A percentile compares a stretch with the other conserved stretches of the same genome.
Conservation (phyloP, 2,329 filamentous ascomycete species). For the Ophiocordyceps camponoti-saundersi region DNA sequence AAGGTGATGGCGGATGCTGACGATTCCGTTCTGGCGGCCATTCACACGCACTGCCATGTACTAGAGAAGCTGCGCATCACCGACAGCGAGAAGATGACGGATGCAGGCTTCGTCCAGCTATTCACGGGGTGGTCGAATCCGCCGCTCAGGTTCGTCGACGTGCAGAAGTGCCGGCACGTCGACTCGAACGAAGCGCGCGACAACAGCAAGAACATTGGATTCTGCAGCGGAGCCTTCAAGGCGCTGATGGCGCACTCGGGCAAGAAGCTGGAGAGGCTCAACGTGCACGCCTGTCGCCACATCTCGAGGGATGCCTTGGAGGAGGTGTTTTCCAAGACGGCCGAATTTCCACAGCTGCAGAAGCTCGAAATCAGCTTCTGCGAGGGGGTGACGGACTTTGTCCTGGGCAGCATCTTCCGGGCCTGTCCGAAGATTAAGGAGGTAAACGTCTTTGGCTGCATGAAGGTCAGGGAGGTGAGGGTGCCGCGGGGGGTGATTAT, state of each 20-base stretch:
- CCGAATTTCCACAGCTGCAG: constrained; percentile 47
- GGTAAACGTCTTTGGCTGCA: constrained; percentile 48
- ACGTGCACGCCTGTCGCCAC: constrained; percentile 73
- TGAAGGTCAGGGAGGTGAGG: constrained; percentile 37
- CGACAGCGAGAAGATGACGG: constrained; percentile 59
- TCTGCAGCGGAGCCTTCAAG: constrained; percentile 59
- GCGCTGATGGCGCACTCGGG: constrained; percentile 79
- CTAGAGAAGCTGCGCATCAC: constrained; percentile 68
- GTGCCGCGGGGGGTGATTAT: constrained; percentile 39
- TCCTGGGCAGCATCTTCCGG: constrained; percentile 46
- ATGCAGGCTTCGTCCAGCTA: constrained; percentile 53
- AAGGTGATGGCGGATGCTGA: constrained; percentile 49
- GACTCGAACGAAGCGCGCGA: constrained; percentile 54
- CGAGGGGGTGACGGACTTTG: constrained; percentile 45
- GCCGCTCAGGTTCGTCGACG: constrained; percentile 51
- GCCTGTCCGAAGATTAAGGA: constrained; percentile 42
- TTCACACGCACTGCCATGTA: constrained; percentile 51
- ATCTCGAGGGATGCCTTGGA: constrained; percentile 59
- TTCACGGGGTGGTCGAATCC: constrained; percentile 66
- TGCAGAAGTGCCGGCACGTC: constrained; percentile 62
- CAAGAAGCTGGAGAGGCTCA: constrained; percentile 43
- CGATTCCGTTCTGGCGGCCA: constrained; percentile 50
- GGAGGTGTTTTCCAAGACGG: constrained; percentile 47
- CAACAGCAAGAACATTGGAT: constrained; percentile 48
- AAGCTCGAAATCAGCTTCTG: constrained; percentile 68